These are phyloP conservation scores for Eucalyptus decipiens DNA, from an alignment of 345 rosid genomes.

Conservation along the genomic window DNA sequence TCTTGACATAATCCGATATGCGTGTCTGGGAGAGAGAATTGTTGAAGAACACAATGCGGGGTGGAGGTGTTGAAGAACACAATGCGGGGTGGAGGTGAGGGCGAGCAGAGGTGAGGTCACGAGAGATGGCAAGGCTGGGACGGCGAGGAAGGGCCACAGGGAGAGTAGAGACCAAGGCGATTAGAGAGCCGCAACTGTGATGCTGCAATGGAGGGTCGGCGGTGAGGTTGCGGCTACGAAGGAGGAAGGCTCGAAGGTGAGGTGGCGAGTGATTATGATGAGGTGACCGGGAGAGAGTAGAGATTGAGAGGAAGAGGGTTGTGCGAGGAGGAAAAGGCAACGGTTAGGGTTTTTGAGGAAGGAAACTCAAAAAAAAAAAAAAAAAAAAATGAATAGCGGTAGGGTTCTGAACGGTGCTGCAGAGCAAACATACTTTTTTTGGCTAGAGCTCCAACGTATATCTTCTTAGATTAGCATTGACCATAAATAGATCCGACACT, in stretches of 20 bases:
- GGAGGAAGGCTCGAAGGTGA: too few species aligned
- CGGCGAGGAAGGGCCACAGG: too few species aligned
- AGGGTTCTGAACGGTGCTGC: background rate
- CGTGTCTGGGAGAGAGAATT: rapidly evolving
- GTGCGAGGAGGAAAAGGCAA: too few species aligned
- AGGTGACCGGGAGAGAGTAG: too few species aligned
- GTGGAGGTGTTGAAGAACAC: too few species aligned
- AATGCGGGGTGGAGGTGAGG: rapidly evolving
- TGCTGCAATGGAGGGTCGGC: rapidly evolving
- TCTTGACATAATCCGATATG: rapidly evolving
- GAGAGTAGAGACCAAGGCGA: too few species aligned
- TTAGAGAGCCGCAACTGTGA: rapidly evolving
- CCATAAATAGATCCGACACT: background rate
- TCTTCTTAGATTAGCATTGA: background rate
- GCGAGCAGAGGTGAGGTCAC: rapidly evolving
- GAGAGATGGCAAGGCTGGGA: rapidly evolving
- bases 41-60: too few species aligned
- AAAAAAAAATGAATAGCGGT: too few species aligned
- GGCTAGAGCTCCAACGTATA: background rate
- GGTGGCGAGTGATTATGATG: rapidly evolving
- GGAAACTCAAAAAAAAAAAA: too few species aligned
- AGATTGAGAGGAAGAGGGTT: rapidly evolving
- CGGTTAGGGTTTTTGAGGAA: rapidly evolving
- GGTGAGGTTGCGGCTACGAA: rapidly evolving
- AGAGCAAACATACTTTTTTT: background rate